These are phyloP conservation scores for Acacia confusa DNA, from an alignment of 306 rosid genomes.

Conservation along the genomic window DNA sequence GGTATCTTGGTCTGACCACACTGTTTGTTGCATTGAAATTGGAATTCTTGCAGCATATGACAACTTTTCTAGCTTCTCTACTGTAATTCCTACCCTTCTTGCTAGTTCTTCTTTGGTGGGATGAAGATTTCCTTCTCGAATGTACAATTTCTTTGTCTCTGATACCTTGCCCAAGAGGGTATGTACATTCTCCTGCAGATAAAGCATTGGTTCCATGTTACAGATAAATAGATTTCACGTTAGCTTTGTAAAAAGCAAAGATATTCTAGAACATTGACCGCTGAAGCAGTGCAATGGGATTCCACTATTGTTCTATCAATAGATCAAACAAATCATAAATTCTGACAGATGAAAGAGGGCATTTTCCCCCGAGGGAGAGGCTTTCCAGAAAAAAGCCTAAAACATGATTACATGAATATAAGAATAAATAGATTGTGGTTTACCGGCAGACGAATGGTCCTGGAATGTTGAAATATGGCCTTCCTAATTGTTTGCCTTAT, in stretches of 20 bases:
- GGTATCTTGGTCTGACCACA: conserved; percentile 82
- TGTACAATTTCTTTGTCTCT: conserved; percentile 69
- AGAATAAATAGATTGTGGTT: conserved; percentile 18
- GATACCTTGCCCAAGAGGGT: conserved; percentile 62
- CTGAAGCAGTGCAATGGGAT: neutral
- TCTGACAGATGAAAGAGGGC: conserved; percentile 11
- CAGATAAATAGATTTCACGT: neutral
- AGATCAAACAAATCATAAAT: conserved; percentile 6
- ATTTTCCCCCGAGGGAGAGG: neutral
- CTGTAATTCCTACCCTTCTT: conserved; percentile 60
- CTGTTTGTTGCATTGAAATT: conserved; percentile 77
- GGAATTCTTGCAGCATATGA: conserved; percentile 65
- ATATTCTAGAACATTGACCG: neutral
- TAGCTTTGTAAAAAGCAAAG: conserved; percentile 19
- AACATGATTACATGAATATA: conserved; percentile 16
- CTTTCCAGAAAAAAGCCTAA: neutral
- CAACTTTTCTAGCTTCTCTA: conserved; percentile 67
- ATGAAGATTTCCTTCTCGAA: conserved; percentile 64
- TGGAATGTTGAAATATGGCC: conserved; percentile 83
- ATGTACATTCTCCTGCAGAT: conserved; percentile 75
- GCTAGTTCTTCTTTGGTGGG: conserved; percentile 88
- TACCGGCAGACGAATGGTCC: conserved; percentile 92
- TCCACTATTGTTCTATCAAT: conserved; percentile 22
- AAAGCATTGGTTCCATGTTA: conserved; percentile 21
- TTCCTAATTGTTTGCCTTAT: conserved; percentile 75